phyloP scores from a whole-genome alignment of 495 filamentous ascomycete genomes.

The Xylaria castorea region DNA sequence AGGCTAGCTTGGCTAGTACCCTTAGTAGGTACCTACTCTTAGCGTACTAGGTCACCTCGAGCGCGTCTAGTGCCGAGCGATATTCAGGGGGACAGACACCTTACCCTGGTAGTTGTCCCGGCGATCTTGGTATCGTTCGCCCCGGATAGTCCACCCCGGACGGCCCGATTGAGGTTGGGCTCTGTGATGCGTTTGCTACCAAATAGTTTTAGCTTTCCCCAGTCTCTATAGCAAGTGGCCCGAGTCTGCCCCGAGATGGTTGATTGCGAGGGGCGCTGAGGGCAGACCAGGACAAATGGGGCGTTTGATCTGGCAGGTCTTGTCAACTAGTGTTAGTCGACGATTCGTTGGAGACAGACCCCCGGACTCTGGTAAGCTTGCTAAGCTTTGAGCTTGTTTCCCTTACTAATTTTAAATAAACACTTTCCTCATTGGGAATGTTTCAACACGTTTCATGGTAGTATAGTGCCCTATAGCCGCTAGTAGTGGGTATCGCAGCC shows the following conservation, averaged over 20 bases:
- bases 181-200: background rate
- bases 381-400: background rate
- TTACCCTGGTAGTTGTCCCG: background rate
- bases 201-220: background rate
- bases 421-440: constrained; percentile 18
- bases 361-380: background rate
- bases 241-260: background rate
- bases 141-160: constrained; percentile 5
- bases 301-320: constrained; percentile 23
- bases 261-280: constrained; percentile 22
- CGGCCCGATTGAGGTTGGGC: constrained; percentile 19
- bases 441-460: constrained; percentile 24
- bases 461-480: background rate
- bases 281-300: constrained; percentile 6
- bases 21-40: background rate
- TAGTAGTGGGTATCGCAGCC: background rate
- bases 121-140: background rate
- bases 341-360: constrained; percentile 13
- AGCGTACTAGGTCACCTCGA: background rate
- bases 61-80: constrained; percentile 5
- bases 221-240: too few relatives aligned
- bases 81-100: background rate
- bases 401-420: background rate
- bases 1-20: too few relatives aligned
- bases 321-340: background rate